A percentile compares a stretch with the other conserved stretches of the same genome.
These are phyloP conservation scores for Huntiella moniliformis DNA, from an alignment of 2,329 filamentous ascomycete genomes.

Conservation along the genomic window DNA sequence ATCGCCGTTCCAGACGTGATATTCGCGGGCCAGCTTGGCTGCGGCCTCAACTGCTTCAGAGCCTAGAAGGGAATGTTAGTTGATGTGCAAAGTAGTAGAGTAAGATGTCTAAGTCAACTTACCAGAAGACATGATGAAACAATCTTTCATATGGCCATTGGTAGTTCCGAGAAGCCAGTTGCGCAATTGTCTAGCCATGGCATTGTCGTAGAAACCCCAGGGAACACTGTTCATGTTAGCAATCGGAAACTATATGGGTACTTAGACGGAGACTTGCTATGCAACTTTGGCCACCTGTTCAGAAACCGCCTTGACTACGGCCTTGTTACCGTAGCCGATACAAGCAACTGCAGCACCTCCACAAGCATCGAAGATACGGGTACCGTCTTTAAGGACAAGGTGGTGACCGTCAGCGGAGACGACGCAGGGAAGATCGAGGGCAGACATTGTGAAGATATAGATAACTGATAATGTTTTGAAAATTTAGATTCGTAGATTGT, in stretches of 20 bases:
- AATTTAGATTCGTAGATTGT: too few species aligned
- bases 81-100: background rate
- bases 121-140: conserved; percentile 21
- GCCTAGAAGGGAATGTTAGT: conserved; percentile 19
- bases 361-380: conserved; percentile 48
- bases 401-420: conserved; percentile 14
- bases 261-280: conserved; percentile 2
- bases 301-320: conserved; percentile 40
- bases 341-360: conserved; percentile 56
- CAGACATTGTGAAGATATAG: background rate
- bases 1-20: conserved; percentile 23
- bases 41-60: conserved; percentile 33
- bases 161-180: conserved; percentile 17
- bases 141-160: conserved; percentile 18
- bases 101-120: conserved; percentile 2
- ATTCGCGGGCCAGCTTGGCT: conserved; percentile 31
- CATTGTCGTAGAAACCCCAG: conserved; percentile 9
- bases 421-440: background rate
- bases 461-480: background rate
- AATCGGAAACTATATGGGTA: background rate
- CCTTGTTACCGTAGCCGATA: conserved; percentile 45
- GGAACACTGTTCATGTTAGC: conserved; percentile 4
- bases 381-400: conserved; percentile 22
- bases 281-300: conserved; percentile 24
- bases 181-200: background rate